phyloP scores from a whole-genome alignment of 2,329 filamentous ascomycete species.

The Colletotrichum costaricense region DNA sequence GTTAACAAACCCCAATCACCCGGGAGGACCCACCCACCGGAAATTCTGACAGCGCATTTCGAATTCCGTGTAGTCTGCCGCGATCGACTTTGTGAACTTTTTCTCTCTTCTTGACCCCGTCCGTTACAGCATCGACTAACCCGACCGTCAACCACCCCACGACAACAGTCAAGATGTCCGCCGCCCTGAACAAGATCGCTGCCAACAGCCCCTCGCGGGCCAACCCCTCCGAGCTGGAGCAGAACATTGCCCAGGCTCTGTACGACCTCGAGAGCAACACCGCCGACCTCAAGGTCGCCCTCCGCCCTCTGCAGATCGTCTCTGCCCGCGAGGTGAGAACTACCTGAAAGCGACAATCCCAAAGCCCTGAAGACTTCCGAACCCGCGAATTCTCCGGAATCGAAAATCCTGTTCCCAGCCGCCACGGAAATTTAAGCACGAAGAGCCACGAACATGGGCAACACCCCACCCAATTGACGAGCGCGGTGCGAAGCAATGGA shows the following conservation, averaged over 20 bases:
- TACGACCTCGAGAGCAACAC: slow-evolving; percentile 99
- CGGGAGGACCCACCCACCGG: not conserved
- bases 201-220: slow-evolving; percentile 95
- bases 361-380: not conserved
- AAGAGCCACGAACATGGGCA: no score
- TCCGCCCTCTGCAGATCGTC: slow-evolving; percentile 98
- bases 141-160: slow-evolving; percentile 36
- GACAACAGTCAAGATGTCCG: slow-evolving; percentile 68
- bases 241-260: slow-evolving; percentile 94
- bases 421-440: slow-evolving; percentile 1
- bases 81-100: not conserved
- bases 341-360: slow-evolving; percentile 46
- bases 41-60: not conserved
- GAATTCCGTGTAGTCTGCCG: not conserved
- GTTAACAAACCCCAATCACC: slow-evolving; percentile 40
- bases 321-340: slow-evolving; percentile 98
- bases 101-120: slow-evolving; percentile 3
- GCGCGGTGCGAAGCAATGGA: not conserved
- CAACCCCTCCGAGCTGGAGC: slow-evolving; percentile 98
- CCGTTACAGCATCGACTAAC: slow-evolving; percentile 36
- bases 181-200: slow-evolving; percentile 97
- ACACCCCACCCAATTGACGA: not conserved
- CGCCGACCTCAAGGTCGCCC: slow-evolving; percentile 93
- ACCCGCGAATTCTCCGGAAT: slow-evolving; percentile 13
- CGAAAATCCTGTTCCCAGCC: slow-evolving; percentile 31